phyloP scores from a whole-genome alignment of 2,329 filamentous ascomycete species.

The Cladosporium sp. region DNA sequence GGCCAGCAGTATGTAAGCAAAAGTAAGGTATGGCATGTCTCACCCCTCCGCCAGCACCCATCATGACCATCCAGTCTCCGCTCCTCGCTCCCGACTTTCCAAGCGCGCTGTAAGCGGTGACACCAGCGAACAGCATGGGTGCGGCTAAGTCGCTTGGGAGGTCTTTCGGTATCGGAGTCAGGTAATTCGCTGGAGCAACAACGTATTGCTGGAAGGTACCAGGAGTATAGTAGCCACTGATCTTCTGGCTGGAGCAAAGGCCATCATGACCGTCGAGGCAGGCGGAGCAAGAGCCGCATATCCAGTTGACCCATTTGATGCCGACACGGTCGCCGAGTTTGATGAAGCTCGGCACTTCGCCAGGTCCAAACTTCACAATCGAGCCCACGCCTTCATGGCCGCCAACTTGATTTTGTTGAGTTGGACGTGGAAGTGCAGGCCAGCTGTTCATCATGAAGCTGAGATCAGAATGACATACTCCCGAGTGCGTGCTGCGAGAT shows the following conservation, averaged over 20 bases:
- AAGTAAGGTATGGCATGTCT: background rate
- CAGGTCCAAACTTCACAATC: conserved; percentile 59
- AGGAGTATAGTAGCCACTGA: conserved; percentile 62
- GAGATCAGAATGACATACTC: conserved; percentile 59
- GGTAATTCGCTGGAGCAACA: conserved; percentile 58
- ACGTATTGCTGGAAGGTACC: conserved; percentile 70
- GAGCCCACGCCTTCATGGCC: conserved; percentile 63
- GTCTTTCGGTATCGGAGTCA: conserved; percentile 61
- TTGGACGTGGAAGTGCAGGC: conserved; percentile 52
- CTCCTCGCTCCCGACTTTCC: conserved; percentile 53
- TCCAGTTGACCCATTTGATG: conserved; percentile 59
- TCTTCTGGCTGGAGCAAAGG: conserved; percentile 49
- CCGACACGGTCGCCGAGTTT: conserved; percentile 64
- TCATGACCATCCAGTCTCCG: conserved; percentile 55
- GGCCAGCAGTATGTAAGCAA: background rate
- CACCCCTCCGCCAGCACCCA: conserved; percentile 26
- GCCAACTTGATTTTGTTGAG: conserved; percentile 56
- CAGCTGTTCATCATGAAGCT: conserved; percentile 48
- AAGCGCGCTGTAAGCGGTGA: conserved; percentile 61
- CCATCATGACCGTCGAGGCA: conserved; percentile 52
- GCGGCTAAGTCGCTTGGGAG: conserved; percentile 57
- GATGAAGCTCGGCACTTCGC: conserved; percentile 48
- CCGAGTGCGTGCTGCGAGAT: conserved; percentile 49
- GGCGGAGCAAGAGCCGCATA: conserved; percentile 49
- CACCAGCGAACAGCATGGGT: conserved; percentile 58